phyloP scores from a whole-genome alignment of 345 rosid species.

The Turritis glabra region DNA sequence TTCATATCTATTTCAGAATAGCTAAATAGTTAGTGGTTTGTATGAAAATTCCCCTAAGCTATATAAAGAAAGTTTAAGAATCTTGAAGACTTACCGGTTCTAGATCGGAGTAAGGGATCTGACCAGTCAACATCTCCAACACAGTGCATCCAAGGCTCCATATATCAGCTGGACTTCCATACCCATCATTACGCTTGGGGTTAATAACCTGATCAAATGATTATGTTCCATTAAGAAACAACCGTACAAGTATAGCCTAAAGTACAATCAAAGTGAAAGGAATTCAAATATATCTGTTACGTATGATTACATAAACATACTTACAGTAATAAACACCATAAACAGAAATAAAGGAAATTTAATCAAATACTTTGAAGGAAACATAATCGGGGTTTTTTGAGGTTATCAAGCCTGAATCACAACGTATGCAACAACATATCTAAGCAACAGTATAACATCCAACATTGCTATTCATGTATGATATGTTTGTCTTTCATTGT shows the following conservation, averaged over 20 bases:
- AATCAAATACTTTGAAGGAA: background rate
- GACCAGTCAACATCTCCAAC: constrained; percentile 73
- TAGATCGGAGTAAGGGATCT: constrained; percentile 58
- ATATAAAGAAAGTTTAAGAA: background rate
- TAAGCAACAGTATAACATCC: background rate
- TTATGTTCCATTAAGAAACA: constrained; percentile 13
- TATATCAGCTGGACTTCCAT: constrained; percentile 84
- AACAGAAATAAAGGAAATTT: background rate
- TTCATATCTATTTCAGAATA: background rate
- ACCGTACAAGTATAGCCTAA: background rate
- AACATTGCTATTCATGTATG: background rate
- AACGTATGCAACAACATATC: background rate
- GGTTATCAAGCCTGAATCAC: background rate
- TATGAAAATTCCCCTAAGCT: background rate
- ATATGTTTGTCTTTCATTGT: background rate
- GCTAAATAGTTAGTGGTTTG: background rate
- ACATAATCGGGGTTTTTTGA: background rate
- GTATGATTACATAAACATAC: background rate
- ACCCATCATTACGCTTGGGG: constrained; percentile 55
- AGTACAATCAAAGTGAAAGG: background rate
- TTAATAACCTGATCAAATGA: constrained; percentile 61
- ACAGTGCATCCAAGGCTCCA: constrained; percentile 98
- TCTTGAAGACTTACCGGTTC: constrained; percentile 56
- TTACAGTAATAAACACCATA: background rate
- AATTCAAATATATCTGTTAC: background rate